Base-by-base conservation (phyloP, 305 asterid species). In the Plantago lanceolata region DNA sequence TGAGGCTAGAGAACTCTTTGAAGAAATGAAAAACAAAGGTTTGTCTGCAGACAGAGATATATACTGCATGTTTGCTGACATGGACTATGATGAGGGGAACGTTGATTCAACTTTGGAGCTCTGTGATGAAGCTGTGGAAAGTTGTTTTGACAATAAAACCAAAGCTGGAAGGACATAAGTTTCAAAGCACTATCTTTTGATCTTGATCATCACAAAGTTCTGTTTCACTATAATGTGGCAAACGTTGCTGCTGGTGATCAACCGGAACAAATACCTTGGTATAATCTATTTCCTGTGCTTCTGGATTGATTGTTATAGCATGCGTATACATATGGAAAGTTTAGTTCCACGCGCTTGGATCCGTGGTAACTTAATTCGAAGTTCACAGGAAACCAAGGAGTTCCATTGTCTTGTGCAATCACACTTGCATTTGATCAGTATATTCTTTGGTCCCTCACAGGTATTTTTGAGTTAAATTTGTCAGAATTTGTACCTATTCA, bases 91-190 rank as follows among this genome's bases (percentile, higher is more conserved):
- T 53, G 91, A 84, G 50, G 97, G 97, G 59, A 79, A 89, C 61
- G 63, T 87, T 50, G 96, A 85, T 80, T 58, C 61, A 63, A 77
- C 87, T 54, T 81, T 93, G 81, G 84, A 77, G 82, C 95, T 92
- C 71, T 87, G 96, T 73, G 94, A 87, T 77, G 97, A 92, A 76
- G 86, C 83, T 33, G 76, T 87, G 51, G 98, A 92, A 65, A 85
- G 71, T 59, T 78, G 82, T 72, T 72, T 83, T 28, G 45, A 67
- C 66, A 62, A 69, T 53, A 64, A 67, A 59, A 59, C 52, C 61
- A 76, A 72, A 73, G 67, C 63, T 18, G 77, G 80, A 67, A 72
- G 59, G 58, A 64, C 68, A 28, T 77, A 63, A 74, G 21, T 35
- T 16, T 61, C 11, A 52, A 49, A 6, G 63, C 15, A 26, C 43